phyloP scores from a whole-genome alignment of 495 filamentous ascomycete species.

The Parachaetomium inaequale region DNA sequence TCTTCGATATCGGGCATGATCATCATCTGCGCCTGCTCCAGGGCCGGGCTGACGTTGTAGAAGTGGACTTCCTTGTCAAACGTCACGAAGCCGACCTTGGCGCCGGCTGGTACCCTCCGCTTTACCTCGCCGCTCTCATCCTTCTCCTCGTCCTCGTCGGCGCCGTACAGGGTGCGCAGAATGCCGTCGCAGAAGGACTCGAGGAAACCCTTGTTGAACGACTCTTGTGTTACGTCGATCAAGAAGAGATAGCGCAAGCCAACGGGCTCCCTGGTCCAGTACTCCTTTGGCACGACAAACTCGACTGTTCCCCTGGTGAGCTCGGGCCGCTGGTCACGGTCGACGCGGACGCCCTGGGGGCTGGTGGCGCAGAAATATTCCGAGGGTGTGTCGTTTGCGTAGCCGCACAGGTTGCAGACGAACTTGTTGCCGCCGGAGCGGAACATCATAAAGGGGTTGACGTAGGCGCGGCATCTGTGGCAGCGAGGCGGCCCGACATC shows the following conservation, averaged over 20 bases:
- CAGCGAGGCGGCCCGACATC: constrained; percentile 88
- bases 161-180: constrained; percentile 74
- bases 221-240: constrained; percentile 88
- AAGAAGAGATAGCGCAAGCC: constrained; percentile 84
- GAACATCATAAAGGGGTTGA: constrained; percentile 99
- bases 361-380: constrained; percentile 94
- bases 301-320: constrained; percentile 89
- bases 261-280: constrained; percentile 94
- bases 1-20: constrained; percentile 98
- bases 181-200: constrained; percentile 90
- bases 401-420: constrained; percentile 97
- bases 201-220: constrained; percentile 83
- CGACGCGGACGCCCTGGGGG: constrained; percentile 79
- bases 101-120: constrained; percentile 65
- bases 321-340: constrained; percentile 86
- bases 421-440: constrained; percentile 91
- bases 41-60: constrained; percentile 79
- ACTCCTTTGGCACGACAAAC: constrained; percentile 95
- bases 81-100: constrained; percentile 91
- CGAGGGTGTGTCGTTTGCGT: constrained; percentile 87
- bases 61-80: constrained; percentile 96
- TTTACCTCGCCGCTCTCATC: constrained; percentile 57
- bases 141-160: constrained; percentile 48
- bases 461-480: constrained; percentile 89
- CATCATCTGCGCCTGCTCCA: constrained; percentile 94